These are phyloP conservation scores for Cylindrotheca closterium DNA, from an alignment of 108 stramenopile genomes.

Conservation along the genomic window DNA sequence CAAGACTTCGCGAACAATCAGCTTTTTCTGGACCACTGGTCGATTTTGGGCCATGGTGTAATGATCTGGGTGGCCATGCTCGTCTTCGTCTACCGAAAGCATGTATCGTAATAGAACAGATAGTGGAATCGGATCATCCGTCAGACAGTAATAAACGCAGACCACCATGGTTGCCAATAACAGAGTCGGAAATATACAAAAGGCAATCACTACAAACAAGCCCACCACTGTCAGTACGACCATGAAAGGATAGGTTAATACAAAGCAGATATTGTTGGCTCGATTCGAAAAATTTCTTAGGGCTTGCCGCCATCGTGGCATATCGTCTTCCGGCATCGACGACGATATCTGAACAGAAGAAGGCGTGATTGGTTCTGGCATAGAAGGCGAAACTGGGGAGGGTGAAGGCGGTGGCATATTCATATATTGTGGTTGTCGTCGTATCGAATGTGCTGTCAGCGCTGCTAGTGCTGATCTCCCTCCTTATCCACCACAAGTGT, in stretches of 20 bases:
- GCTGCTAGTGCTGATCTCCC: too few species aligned
- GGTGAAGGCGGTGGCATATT: too few species aligned
- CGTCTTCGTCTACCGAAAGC: conserved; percentile 8
- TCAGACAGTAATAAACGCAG: conserved; percentile 27
- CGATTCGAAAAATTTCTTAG: background rate
- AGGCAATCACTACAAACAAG: conserved; percentile 11
- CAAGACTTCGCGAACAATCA: conserved; percentile 22
- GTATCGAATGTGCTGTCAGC: too few species aligned
- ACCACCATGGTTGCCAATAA: conserved; percentile 7
- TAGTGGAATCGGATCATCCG: conserved; percentile 23
- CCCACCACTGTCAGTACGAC: conserved; percentile 5
- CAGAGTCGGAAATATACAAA: conserved; percentile 29
- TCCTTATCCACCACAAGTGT: too few species aligned
- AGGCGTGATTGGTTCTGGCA: too few species aligned
- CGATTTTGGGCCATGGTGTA: conserved; percentile 2
- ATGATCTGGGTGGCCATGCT: background rate
- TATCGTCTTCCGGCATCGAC: too few species aligned
- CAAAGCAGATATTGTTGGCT: conserved; percentile 3
- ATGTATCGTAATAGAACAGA: conserved; percentile 15
- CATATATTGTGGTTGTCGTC: too few species aligned
- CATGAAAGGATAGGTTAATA: conserved; percentile 19
- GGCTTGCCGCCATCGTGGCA: background rate
- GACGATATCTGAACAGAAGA: too few species aligned
- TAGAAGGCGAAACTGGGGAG: too few species aligned
- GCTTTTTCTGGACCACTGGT: conserved; percentile 2